Conservation (phyloP, 768 basidiomycete species). For the Pulveroboletus ravenelii region DNA sequence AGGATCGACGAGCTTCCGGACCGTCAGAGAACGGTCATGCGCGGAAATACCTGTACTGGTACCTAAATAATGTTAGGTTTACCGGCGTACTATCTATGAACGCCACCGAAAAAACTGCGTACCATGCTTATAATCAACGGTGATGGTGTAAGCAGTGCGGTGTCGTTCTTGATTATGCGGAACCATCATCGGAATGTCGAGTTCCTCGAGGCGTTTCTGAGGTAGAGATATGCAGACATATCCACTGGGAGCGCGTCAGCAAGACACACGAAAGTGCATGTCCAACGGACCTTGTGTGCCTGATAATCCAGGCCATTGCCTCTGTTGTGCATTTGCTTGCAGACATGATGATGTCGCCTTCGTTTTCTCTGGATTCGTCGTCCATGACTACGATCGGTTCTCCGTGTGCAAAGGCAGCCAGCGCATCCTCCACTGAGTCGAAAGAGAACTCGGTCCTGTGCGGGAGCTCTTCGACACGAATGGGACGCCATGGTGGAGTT, state of each 20-base stretch:
- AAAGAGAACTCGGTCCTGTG: slow-evolving; percentile 51
- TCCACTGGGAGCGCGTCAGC: slow-evolving; percentile 52
- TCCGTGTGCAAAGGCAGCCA: slow-evolving; percentile 69
- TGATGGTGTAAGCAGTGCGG: slow-evolving; percentile 92
- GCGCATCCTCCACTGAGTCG: slow-evolving; percentile 75
- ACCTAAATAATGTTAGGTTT: slow-evolving; percentile 38
- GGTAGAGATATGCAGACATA: slow-evolving; percentile 91
- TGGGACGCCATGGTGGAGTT: slow-evolving; percentile 17
- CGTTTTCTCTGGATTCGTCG: slow-evolving; percentile 93
- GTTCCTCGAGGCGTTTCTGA: slow-evolving; percentile 63
- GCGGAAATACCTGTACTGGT: slow-evolving; percentile 97
- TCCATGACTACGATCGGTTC: slow-evolving; percentile 98
- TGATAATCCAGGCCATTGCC: slow-evolving; percentile 99
- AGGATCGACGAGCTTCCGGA: slow-evolving; percentile 70
- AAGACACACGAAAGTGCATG: background rate
- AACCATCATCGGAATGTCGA: slow-evolving; percentile 94
- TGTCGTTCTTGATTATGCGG: slow-evolving; percentile 83
- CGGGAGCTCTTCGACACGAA: slow-evolving; percentile 16
- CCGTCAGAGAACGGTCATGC: slow-evolving; percentile 88
- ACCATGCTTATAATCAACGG: slow-evolving; percentile 92
- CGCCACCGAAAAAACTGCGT: background rate
- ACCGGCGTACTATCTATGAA: background rate
- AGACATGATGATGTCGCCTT: slow-evolving; percentile 92
- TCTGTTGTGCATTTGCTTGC: slow-evolving; percentile 82
- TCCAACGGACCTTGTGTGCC: slow-evolving; percentile 76